These are phyloP conservation scores for Aspergillus quadrilineatus DNA, from an alignment of 2,329 filamentous ascomycete genomes.

Conservation along the genomic window DNA sequence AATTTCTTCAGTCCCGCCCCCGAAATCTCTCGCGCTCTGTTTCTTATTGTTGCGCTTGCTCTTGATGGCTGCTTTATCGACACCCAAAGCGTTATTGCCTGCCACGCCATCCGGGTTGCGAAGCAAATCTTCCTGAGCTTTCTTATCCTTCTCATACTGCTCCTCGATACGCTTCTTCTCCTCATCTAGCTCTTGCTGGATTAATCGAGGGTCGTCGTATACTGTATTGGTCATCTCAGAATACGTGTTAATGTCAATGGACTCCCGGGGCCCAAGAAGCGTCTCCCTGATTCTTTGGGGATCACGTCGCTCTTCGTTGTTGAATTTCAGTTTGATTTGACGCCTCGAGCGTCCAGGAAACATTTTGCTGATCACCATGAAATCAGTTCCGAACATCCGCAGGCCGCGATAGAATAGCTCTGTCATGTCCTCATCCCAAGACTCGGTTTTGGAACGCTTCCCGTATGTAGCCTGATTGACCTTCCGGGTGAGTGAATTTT, in stretches of 20 bases:
- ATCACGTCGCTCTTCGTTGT: slow-evolving; percentile 59
- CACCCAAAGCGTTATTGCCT: slow-evolving; percentile 28
- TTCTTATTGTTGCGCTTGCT: slow-evolving; percentile 33
- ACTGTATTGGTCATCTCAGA: slow-evolving; percentile 48
- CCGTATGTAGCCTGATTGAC: slow-evolving; percentile 49
- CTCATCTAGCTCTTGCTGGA: slow-evolving; percentile 44
- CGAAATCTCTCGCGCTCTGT: slow-evolving; percentile 25
- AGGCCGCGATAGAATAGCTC: slow-evolving; percentile 63
- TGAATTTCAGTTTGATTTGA: slow-evolving; percentile 65
- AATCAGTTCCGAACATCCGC: slow-evolving; percentile 64
- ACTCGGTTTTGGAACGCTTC: slow-evolving; percentile 52
- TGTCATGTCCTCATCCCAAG: slow-evolving; percentile 59
- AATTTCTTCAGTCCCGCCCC: slow-evolving; percentile 42
- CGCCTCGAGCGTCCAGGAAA: slow-evolving; percentile 59
- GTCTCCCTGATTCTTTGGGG: slow-evolving; percentile 54
- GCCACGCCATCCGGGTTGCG: slow-evolving; percentile 41
- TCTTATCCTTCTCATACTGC: slow-evolving; percentile 47
- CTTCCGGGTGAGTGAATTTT: slow-evolving; percentile 48
- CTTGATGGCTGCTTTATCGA: slow-evolving; percentile 32
- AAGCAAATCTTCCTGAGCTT: slow-evolving; percentile 44
- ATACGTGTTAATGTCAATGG: slow-evolving; percentile 45
- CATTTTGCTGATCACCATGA: slow-evolving; percentile 62
- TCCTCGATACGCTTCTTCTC: slow-evolving; percentile 48
- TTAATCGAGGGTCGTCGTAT: slow-evolving; percentile 42
- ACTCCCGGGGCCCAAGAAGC: slow-evolving; percentile 47